Percentiles rank a stretch among this genome's conserved stretches.
These are phyloP conservation scores for Entomortierella beljakovae DNA, from an alignment of 192 early-diverging fungal genomes.

Conservation along the genomic window DNA sequence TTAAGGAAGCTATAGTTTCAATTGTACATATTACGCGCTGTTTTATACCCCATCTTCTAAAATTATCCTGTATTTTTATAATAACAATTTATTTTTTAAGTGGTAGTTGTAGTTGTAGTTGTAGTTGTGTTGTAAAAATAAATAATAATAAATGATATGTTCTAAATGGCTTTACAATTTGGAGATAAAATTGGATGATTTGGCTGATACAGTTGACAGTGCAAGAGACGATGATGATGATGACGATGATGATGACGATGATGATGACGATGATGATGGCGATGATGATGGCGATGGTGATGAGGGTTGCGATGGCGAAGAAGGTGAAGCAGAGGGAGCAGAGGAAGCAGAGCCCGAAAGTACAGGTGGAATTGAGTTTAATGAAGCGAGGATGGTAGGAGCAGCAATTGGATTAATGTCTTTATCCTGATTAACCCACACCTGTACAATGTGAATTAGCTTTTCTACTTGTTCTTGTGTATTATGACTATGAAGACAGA, in stretches of 20 bases:
- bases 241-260: background rate
- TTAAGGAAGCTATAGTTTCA: background rate
- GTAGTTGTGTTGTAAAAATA: background rate
- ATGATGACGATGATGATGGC: background rate
- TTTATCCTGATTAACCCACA: constrained; percentile 7
- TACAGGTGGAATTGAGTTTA: background rate
- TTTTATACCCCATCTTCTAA: background rate
- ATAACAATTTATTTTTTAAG: no score
- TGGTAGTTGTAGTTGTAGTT: no score
- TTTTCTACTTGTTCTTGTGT: constrained; percentile 67
- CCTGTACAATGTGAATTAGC: constrained; percentile 33
- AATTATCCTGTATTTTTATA: background rate
- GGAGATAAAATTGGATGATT: constrained; percentile 2
- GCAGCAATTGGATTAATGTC: background rate
- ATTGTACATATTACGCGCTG: background rate
- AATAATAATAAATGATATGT: background rate
- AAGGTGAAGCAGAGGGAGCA: background rate
- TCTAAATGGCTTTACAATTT: constrained; percentile 25
- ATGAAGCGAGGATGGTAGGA: background rate
- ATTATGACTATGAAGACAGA: constrained; percentile 88
- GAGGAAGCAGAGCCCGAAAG: no score
- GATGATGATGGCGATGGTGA: background rate
- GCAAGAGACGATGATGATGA: constrained; percentile 23
- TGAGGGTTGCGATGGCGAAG: background rate
- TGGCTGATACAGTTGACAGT: background rate